Evolutionary conservation across 2,329 filamentous ascomycete genomes (phyloP).

Genomic region (Ambrosiella xylebori): DNA sequence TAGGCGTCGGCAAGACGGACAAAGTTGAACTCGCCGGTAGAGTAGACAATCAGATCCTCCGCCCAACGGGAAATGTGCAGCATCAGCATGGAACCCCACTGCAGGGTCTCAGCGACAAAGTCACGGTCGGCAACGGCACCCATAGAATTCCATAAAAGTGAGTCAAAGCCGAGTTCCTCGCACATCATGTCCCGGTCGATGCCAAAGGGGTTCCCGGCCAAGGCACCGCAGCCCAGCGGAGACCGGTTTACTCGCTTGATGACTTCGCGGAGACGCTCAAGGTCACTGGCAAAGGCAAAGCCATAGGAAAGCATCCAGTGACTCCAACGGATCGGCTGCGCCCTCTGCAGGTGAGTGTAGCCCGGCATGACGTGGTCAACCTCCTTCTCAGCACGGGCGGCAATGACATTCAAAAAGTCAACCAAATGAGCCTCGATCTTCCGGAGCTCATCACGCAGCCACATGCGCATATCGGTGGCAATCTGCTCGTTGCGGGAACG

Average conservation of each 20-base stretch:
- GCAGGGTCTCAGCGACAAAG: conserved; percentile 66
- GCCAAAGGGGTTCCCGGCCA: conserved; percentile 67
- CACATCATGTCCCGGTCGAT: conserved; percentile 69
- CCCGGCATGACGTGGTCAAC: conserved; percentile 62
- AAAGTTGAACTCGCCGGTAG: conserved; percentile 58
- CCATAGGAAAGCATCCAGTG: conserved; percentile 69
- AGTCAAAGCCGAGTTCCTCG: conserved; percentile 63
- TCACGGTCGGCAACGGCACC: conserved; percentile 60
- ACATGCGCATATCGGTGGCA: conserved; percentile 77
- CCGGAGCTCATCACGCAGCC: conserved; percentile 60
- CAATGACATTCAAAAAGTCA: conserved; percentile 51
- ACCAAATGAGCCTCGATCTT: conserved; percentile 52
- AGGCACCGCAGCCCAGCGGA: conserved; percentile 57
- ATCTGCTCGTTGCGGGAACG: conserved; percentile 84
- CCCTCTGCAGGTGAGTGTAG: conserved; percentile 76
- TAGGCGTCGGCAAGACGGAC: conserved; percentile 64
- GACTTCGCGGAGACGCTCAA: conserved; percentile 59
- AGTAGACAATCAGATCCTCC: conserved; percentile 78
- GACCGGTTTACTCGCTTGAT: conserved; percentile 54
- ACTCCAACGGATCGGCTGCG: conserved; percentile 62
- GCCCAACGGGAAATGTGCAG: conserved; percentile 64
- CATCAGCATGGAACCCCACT: conserved; percentile 66
- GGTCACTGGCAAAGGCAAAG: conserved; percentile 52
- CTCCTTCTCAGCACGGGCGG: conserved; percentile 52
- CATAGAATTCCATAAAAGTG: conserved; percentile 61